Evolutionary conservation across 1,284 basidiomycete genomes (phyloP), one percentile per base, ranked within the genome.

Genomic region (Rhodofomes roseus): DNA sequence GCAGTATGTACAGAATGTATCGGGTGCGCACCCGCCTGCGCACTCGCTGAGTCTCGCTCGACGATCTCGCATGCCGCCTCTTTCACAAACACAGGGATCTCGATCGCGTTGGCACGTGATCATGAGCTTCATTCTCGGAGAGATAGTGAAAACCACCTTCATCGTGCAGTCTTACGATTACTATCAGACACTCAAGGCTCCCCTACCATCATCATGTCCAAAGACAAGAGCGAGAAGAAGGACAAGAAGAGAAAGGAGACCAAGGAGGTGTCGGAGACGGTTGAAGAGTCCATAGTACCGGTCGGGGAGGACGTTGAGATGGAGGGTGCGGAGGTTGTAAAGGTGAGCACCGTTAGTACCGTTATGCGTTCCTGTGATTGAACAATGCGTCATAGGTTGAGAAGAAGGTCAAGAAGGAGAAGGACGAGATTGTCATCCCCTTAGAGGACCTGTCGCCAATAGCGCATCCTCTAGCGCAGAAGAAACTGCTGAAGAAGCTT

Each of bases 401-500:
- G 29, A 86, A 83, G 73, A 83, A 84, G 66, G 67, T 68, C 29
- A 82, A 81, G 64, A 86, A 81, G 70, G 74, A 74, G 27, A 78
- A 73, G 63, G 85, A 85, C 40, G 87, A 88, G 65, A 80, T 89
- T 58, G 71, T 79, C n/a, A 85, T 95, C 48, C 83, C 89, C 7
- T 62, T 88, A 2, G 93, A 93, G 63, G 91, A 95, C 63, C 82
- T 97, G 46, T 93, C 93, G 5, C 93, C 95, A 34, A 86, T 98
- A 62, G 96, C 95, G 7, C 86, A 89, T 63, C 95, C 95, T 12
- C 79, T 98, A 37, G 95, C 96, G 20, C 87, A 89, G 73, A 94
- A 89, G 79, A 98, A 97, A 77, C 81, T 97, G 29, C 76, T 89
- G 55, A 98, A 96, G 77, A 96, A 95, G 75, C 77, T 98, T 41